Evolutionary conservation across 176 grass and related monocot genomes (phyloP).

Genomic region (Aegilops sharonensis): DNA sequence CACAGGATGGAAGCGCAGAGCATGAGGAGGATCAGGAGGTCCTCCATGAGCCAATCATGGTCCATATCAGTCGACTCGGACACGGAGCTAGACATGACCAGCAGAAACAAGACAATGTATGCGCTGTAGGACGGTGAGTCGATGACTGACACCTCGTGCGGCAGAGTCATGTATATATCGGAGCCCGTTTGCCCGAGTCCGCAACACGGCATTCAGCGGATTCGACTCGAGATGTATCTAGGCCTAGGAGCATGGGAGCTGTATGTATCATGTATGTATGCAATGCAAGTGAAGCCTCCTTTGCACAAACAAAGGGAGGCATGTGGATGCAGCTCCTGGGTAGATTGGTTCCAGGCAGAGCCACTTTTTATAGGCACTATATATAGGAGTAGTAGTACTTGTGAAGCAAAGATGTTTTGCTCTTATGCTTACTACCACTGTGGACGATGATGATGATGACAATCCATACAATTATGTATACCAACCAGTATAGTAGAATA

Average conservation of each 20-base stretch:
- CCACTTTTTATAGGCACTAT: constrained; percentile 41
- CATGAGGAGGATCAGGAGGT: constrained; percentile 73
- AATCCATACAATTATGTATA: constrained; percentile 15
- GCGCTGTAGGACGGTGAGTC: constrained; percentile 55
- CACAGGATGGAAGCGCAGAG: constrained; percentile 92
- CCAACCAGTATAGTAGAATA: constrained; percentile 25
- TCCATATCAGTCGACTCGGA: constrained; percentile 68
- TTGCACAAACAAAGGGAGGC: not conserved
- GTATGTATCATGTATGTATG: not conserved
- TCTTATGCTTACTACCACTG: constrained; percentile 38
- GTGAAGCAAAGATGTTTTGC: constrained; percentile 27
- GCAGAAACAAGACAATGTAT: constrained; percentile 84
- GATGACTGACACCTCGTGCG: not conserved
- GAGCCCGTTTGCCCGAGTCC: constrained; percentile 29
- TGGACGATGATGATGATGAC: constrained; percentile 39
- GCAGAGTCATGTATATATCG: constrained; percentile 43
- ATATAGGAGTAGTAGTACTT: constrained; percentile 12
- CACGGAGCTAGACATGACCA: constrained; percentile 62
- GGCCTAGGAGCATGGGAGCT: constrained; percentile 34
- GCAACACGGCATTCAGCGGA: constrained; percentile 31
- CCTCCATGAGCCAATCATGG: constrained; percentile 64
- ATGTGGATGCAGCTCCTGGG: not conserved
- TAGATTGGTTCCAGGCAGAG: constrained; percentile 10
- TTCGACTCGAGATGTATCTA: constrained; percentile 25
- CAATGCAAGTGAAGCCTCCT: constrained; percentile 27